A percentile compares a stretch with the other conserved stretches of the same genome.
Evolutionary conservation across 495 filamentous ascomycete genomes (phyloP).

Genomic region (Astrothelium subdiscretum): DNA sequence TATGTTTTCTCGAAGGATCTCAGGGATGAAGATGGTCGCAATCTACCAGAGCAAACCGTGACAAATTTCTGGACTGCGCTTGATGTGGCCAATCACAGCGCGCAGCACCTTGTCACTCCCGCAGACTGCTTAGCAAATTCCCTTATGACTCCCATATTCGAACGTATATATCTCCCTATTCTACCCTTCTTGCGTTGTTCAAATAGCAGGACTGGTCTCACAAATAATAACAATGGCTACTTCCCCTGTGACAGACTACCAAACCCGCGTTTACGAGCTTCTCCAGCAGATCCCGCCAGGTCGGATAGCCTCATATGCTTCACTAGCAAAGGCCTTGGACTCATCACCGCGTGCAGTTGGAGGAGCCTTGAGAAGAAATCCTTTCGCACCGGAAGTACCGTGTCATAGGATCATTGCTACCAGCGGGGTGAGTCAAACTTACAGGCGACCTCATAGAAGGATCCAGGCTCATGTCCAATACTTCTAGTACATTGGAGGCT

Average conservation of each 20-base stretch:
- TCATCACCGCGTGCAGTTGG: conserved; percentile 73
- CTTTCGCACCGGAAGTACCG: conserved; percentile 33
- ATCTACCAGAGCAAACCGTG: no score
- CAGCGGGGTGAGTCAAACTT: conserved; percentile 22
- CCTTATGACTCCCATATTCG: neutral
- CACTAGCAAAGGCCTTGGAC: conserved; percentile 50
- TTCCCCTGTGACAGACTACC: conserved; percentile 18
- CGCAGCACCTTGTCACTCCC: neutral
- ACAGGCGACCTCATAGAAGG: neutral
- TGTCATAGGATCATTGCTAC: conserved; percentile 31
- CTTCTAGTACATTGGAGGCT: conserved; percentile 33
- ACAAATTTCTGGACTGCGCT: neutral
- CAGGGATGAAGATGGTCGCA: no score
- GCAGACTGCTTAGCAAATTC: neutral
- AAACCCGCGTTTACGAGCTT: conserved; percentile 45
- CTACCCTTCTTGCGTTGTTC: neutral
- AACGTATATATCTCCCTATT: neutral
- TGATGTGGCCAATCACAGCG: neutral
- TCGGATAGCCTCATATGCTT: conserved; percentile 60
- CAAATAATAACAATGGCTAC: neutral
- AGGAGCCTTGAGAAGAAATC: conserved; percentile 53
- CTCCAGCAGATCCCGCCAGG: conserved; percentile 62
- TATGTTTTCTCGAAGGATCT: neutral
- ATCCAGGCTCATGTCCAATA: neutral
- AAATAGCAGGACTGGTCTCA: neutral